Conservation (phyloP, 2,329 filamentous ascomycete species). For the Pseudocercospora eumusae region DNA sequence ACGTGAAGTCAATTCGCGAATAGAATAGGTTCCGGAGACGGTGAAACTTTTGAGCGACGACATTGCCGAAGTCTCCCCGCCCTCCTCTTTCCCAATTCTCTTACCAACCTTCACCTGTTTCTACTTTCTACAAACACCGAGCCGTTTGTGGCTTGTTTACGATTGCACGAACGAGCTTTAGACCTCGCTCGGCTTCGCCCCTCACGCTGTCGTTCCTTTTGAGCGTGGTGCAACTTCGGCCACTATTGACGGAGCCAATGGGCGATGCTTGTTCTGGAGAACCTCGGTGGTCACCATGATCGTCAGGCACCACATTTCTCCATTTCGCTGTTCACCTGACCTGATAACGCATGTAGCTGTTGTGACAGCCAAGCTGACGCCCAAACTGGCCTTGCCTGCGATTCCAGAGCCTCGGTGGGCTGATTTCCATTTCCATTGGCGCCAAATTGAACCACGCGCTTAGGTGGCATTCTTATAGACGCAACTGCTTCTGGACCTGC, state of each 20-base stretch:
- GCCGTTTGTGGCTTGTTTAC: constrained; percentile 2
- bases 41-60: not conserved
- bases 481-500: not conserved
- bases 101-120: not conserved
- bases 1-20: not conserved
- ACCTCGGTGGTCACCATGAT: constrained; percentile 5
- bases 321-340: constrained; percentile 2
- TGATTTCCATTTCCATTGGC: constrained; percentile 5
- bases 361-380: constrained; percentile 3
- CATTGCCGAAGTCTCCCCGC: not conserved
- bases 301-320: constrained; percentile 8
- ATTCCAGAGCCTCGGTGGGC: constrained; percentile 10
- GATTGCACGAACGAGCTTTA: constrained; percentile 8
- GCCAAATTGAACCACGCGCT: constrained; percentile 7
- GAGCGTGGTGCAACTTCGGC: not conserved
- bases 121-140: not conserved
- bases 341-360: not conserved
- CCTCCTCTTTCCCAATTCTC: not conserved
- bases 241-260: constrained; percentile 1
- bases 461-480: constrained; percentile 5
- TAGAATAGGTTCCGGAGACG: not conserved
- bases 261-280: not conserved
- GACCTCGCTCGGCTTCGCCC: constrained; percentile 5
- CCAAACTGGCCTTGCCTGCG: no score
- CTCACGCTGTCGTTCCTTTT: constrained; percentile 9